A percentile compares a stretch with the other conserved stretches of the same genome.
Evolutionary conservation across 1,139 yeast genomes (phyloP).

Genomic region (Zygosaccharomyces sapae): DNA sequence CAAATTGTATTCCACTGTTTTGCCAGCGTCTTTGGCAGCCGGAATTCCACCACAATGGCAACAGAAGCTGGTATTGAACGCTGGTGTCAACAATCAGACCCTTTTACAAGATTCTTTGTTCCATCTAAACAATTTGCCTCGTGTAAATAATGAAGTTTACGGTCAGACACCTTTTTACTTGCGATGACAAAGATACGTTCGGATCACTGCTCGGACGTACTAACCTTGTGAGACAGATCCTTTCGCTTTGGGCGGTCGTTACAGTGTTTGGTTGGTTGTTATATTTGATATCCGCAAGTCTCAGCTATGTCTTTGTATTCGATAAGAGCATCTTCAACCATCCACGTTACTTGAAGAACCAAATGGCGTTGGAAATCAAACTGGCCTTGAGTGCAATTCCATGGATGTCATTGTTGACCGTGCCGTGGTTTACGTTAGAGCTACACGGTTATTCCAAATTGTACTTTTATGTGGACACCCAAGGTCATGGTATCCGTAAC

Average conservation of each 20-base stretch:
- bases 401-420: conserved; percentile 75
- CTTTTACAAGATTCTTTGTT: conserved; percentile 21
- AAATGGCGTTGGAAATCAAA: conserved; percentile 73
- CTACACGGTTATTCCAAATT: conserved; percentile 76
- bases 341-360: conserved; percentile 92
- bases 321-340: conserved; percentile 90
- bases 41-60: conserved; percentile 38
- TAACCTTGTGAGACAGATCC: conserved; percentile 63
- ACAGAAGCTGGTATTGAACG: conserved; percentile 30
- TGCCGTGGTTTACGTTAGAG: conserved; percentile 85
- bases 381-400: conserved; percentile 84
- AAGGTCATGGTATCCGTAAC: conserved; percentile 68
- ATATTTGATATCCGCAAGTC: conserved; percentile 69
- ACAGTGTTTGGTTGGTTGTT: conserved; percentile 80
- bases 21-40: conserved; percentile 47
- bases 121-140: conserved; percentile 18
- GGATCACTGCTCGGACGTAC: conserved; percentile 67
- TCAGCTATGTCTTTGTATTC: conserved; percentile 72
- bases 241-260: conserved; percentile 67
- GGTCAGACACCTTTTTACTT: conserved; percentile 49
- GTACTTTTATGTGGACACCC: conserved; percentile 59
- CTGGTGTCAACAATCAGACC: conserved; percentile 25
- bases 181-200: conserved; percentile 51
- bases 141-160: conserved; percentile 39
- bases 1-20: conserved; percentile 56